These are phyloP conservation scores for Silene conica DNA, from an alignment of 148 eudicot genomes.

Conservation along the genomic window DNA sequence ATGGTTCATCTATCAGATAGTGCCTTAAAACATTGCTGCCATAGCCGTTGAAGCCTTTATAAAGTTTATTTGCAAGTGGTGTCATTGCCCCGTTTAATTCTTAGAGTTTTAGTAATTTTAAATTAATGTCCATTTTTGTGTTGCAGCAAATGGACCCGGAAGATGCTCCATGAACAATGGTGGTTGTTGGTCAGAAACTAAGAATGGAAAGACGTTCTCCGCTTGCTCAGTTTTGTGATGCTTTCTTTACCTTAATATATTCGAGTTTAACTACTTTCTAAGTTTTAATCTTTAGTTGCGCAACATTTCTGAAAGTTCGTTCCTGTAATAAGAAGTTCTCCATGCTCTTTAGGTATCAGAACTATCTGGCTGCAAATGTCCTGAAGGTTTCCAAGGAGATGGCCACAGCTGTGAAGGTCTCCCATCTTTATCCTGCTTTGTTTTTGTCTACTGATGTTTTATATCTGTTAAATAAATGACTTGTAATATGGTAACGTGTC, in stretches of 20 bases:
- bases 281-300: background rate
- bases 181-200: conserved; percentile 80
- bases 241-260: background rate
- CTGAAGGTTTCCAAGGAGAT: conserved; percentile 78
- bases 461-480: background rate
- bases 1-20: no score
- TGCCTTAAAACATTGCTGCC: background rate
- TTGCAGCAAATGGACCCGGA: conserved; percentile 82
- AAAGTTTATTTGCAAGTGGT: no score
- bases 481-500: background rate
- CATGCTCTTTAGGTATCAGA: conserved; percentile 40
- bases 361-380: conserved; percentile 66
- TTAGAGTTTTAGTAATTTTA: background rate
- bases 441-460: background rate
- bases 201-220: conserved; percentile 48
- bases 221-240: conserved; percentile 77
- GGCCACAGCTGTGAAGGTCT: conserved; percentile 80
- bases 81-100: no score
- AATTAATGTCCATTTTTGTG: background rate
- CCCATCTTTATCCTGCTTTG: background rate
- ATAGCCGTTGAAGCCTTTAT: background rate
- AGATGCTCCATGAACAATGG: conserved; percentile 73
- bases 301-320: no score
- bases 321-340: background rate
- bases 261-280: background rate